Evolutionary conservation across 2,329 filamentous ascomycete genomes (phyloP), one percentile per base, ranked within the genome.

Genomic region (Sphaceloma murrayae): DNA sequence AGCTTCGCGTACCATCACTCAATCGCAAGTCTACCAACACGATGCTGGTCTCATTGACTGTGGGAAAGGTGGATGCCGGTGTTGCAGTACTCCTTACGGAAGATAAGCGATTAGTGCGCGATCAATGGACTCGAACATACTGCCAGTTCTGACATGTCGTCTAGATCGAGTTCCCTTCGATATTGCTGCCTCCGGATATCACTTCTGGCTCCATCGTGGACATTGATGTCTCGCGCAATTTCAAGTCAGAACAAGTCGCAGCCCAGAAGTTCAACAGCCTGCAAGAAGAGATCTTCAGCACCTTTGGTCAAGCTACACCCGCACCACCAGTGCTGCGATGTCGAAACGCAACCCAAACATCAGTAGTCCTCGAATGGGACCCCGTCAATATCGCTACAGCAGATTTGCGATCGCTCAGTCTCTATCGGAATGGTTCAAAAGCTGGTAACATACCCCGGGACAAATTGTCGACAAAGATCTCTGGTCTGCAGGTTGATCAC

Each of bases 51-150:
- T 96, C 91, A 54, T 75, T 98, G 62, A 96, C 89, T 40, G 91
- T 98, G 66, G 91, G 91, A 72, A 98, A 98, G 72, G 91, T 98
- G 67, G 91, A 98, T 67, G 91, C 91, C 58, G 91, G 91, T 67
- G 89, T 98, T 61, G 94, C 91, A 39, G 91, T 98, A 50, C 80
- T 98, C 45, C 71, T 98, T 59, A 98, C 91, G 36, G 84, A 94
- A 61, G 91, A 98, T 66, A 96, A 96, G 67, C 82, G 91, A 61
- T 75, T 98, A 57, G 89, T 95, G 77, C 59, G 80, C 65, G 49
- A 45, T 40, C 46, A 44, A n/a, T 7, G 11, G 26, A 24, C 9
- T 17, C 22, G 36, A n/a, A 42, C 31, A 11, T 3, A 21, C 21
- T 19, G 13, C 18, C 46, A 16, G 26, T 29, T 22, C 44, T 52